phyloP scores from a whole-genome alignment of 75 land plant genomes.

The Adiantum capillusveneris region DNA sequence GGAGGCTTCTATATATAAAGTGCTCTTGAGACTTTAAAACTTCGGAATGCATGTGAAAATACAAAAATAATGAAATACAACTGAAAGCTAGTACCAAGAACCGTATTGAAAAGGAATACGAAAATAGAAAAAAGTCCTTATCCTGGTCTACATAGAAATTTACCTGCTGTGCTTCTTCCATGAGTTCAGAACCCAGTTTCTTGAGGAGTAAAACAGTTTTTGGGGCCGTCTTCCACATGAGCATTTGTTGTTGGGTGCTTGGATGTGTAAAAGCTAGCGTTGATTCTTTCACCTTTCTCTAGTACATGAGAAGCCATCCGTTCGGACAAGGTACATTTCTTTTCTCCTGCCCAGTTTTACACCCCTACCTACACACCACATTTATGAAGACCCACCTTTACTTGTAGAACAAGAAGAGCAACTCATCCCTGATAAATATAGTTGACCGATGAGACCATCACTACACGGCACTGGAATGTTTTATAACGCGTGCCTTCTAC shows the following conservation, averaged over 20 bases:
- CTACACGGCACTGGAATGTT: no score
- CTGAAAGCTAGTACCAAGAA: no score
- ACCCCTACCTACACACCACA: no score
- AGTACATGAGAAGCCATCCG: conserved; percentile 92
- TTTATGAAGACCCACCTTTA: no score
- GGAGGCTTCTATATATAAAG: no score
- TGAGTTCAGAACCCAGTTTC: conserved; percentile 85
- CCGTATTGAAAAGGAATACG: neutral
- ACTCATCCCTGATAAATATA: no score
- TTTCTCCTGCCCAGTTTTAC: conserved; percentile 94
- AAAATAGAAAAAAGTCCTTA: neutral
- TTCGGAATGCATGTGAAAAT: no score
- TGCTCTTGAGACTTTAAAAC: no score
- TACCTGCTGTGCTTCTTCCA: conserved; percentile 96
- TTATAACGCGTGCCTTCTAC: no score
- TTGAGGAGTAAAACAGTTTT: conserved; percentile 83
- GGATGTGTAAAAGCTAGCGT: conserved; percentile 98
- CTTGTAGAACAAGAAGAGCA: no score
- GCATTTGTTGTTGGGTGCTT: conserved; percentile 99
- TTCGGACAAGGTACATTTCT: conserved; percentile 95
- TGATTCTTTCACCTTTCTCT: conserved; percentile 93
- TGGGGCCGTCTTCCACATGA: conserved; percentile 96
- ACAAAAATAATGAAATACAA: no score
- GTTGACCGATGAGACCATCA: no score
- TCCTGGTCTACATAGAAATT: neutral